Conservation (phyloP, 139 green algal genomes). For the Picochlorum sp. region DNA sequence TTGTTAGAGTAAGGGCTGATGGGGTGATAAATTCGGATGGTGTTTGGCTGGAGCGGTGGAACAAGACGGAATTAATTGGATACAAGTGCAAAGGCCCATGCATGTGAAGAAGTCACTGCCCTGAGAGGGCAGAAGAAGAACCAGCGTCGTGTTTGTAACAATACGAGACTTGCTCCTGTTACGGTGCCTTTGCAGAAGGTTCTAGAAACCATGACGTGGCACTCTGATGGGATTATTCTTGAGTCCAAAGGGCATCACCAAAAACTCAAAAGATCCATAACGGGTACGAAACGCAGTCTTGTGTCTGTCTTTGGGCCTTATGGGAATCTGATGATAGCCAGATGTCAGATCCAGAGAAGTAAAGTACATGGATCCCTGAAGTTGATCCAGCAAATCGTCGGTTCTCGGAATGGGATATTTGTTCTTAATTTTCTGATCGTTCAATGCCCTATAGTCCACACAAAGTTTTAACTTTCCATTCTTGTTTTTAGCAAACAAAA, state of each 20-base stretch:
- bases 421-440: conserved; percentile 32
- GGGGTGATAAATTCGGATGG: too few species aligned
- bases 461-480: conserved; percentile 32
- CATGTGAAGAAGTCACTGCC: too few species aligned
- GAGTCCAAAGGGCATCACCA: conserved; percentile 31
- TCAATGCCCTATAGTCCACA: conserved; percentile 43
- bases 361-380: conserved; percentile 29
- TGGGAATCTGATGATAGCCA: conserved; percentile 22
- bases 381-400: conserved; percentile 27
- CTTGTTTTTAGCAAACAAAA: conserved; percentile 43
- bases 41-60: too few species aligned
- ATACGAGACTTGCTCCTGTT: too few species aligned
- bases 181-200: too few species aligned
- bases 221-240: too few species aligned
- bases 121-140: too few species aligned
- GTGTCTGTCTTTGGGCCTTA: conserved; percentile 4
- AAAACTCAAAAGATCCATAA: conserved; percentile 22
- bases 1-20: too few species aligned
- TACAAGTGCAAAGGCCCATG: too few species aligned
- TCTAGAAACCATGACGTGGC: too few species aligned
- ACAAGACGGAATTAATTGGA: too few species aligned
- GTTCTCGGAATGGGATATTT: conserved; percentile 34
- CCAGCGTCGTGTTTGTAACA: too few species aligned
- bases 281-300: conserved; percentile 26
- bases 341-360: conserved; percentile 25